Conservation (phyloP, 1,284 basidiomycete genomes). For the Cryptococcus jaspeensis region DNA sequence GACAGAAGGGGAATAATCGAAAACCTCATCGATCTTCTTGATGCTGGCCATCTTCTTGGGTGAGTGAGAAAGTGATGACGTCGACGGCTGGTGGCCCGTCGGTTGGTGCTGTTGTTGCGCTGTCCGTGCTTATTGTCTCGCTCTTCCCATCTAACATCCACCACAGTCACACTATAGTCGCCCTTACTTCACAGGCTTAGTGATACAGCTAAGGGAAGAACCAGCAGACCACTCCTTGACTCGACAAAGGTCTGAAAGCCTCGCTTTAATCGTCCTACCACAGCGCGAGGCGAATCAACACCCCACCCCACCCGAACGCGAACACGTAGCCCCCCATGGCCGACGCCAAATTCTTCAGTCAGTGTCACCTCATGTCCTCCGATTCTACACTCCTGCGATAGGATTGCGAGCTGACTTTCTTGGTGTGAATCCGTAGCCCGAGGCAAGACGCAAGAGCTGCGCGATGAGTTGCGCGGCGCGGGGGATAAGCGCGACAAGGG, state of each 20-base stretch:
- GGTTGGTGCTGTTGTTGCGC: not conserved
- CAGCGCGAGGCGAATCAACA: not conserved
- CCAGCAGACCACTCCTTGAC: not conserved
- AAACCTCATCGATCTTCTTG: not conserved
- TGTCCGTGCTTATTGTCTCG: not conserved
- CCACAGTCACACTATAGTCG: not conserved
- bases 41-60: not conserved
- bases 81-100: constrained; percentile 1
- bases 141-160: not conserved
- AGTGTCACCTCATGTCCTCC: constrained; percentile 8
- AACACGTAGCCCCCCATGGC: constrained; percentile 35
- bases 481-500: constrained; percentile 89
- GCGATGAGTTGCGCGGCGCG: constrained; percentile 78
- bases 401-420: not conserved
- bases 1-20: not conserved
- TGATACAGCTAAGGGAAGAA: too few relatives aligned
- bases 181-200: too few relatives aligned
- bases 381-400: not conserved
- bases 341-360: constrained; percentile 53
- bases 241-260: not conserved
- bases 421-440: constrained; percentile 54
- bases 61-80: constrained; percentile 8
- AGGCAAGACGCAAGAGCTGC: constrained; percentile 81
- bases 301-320: not conserved
- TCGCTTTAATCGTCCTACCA: not conserved